Evolutionary conservation across 1,284 basidiomycete genomes (phyloP).

Genomic region (Golubevia pallescens): DNA sequence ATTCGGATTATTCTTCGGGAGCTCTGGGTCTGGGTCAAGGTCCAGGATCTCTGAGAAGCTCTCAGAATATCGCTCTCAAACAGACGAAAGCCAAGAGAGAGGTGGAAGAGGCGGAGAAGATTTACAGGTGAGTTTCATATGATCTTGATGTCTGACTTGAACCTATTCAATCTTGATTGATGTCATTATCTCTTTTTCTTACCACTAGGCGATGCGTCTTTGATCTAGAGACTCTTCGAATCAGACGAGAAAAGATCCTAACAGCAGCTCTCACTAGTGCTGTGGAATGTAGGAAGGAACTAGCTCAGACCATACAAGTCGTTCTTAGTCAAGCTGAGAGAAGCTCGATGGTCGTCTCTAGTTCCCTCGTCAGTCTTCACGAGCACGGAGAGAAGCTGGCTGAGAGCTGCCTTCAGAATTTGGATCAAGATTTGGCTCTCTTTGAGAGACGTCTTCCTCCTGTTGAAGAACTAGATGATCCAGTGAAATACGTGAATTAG

Average conservation of each 20-base stretch:
- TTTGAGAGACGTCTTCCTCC: constrained; percentile 48
- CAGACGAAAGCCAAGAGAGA: constrained; percentile 1
- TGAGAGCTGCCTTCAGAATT: constrained; percentile 18
- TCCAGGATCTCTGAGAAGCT: constrained; percentile 17
- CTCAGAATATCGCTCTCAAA: constrained; percentile 9
- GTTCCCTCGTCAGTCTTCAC: constrained; percentile 34
- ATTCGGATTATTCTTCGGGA: constrained; percentile 1
- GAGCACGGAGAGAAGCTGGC: constrained; percentile 41
- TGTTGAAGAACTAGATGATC: constrained; percentile 23
- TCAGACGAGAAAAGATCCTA: constrained; percentile 47
- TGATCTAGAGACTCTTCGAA: constrained; percentile 54
- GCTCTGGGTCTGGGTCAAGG: constrained; percentile 14
- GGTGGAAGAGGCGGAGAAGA: constrained; percentile 18
- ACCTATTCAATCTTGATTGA: background rate
- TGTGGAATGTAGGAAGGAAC: constrained; percentile 48
- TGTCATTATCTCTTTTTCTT: constrained; percentile 34
- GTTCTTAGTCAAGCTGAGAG: constrained; percentile 42
- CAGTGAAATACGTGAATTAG: constrained; percentile 45
- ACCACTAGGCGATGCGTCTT: constrained; percentile 55
- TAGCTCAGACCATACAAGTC: constrained; percentile 37
- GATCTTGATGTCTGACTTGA: background rate
- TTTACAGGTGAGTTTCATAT: background rate
- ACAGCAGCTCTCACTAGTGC: constrained; percentile 45
- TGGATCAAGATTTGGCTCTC: constrained; percentile 36
- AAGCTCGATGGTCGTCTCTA: constrained; percentile 24